Evolutionary conservation across 768 basidiomycete species (phyloP).

Genomic region (Phallus indusiatus): DNA sequence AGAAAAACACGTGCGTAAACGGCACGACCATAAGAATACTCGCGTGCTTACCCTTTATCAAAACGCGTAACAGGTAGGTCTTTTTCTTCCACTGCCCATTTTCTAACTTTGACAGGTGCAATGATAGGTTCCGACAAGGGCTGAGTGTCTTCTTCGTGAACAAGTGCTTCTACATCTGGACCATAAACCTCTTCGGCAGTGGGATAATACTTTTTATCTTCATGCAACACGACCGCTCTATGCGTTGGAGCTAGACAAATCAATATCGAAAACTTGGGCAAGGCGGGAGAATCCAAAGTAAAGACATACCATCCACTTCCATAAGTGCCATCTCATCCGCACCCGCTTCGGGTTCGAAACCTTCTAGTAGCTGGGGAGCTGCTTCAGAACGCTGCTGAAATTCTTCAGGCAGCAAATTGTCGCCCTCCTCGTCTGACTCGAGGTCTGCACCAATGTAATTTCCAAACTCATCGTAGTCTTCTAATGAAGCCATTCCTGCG

Average conservation of each 20-base stretch:
- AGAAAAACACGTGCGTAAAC: not conserved
- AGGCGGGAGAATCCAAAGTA: not conserved
- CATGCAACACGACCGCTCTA: conserved; percentile 83
- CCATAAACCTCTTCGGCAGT: conserved; percentile 90
- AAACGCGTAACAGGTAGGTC: conserved; percentile 95
- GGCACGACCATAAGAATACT: not conserved
- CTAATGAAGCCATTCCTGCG: conserved; percentile 43
- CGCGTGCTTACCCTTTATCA: conserved; percentile 74
- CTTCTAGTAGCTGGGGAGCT: conserved; percentile 57
- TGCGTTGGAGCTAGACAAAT: conserved; percentile 55
- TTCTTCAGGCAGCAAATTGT: conserved; percentile 43
- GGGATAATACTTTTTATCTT: conserved; percentile 98
- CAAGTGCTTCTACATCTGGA: conserved; percentile 86
- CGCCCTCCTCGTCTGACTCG: conserved; percentile 62
- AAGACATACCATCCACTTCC: conserved; percentile 68
- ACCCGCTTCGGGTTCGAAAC: conserved; percentile 64
- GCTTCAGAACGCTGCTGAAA: conserved; percentile 35
- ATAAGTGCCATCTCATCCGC: conserved; percentile 57
- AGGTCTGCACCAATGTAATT: conserved; percentile 96
- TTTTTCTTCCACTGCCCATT: conserved; percentile 93
- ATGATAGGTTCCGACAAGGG: conserved; percentile 92
- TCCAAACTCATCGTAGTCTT: conserved; percentile 91
- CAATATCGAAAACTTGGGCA: not conserved
- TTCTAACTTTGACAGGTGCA: conserved; percentile 88
- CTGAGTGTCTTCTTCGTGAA: conserved; percentile 97